These are phyloP conservation scores for Trichoderma arundinaceum DNA, from an alignment of 2,329 filamentous ascomycete species.

Conservation along the genomic window DNA sequence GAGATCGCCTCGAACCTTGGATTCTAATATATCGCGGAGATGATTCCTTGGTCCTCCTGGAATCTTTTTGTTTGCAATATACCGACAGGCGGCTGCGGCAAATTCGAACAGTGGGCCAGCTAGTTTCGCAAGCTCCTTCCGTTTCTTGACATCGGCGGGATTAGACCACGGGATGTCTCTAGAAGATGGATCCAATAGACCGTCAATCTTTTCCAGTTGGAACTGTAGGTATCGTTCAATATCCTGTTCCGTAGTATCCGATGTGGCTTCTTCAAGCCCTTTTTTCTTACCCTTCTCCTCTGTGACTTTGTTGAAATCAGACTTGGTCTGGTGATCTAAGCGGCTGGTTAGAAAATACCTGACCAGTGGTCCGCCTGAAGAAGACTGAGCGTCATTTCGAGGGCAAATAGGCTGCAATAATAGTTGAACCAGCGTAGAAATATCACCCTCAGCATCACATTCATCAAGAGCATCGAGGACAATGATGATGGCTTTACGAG, in stretches of 20 bases:
- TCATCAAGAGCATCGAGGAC: slow-evolving; percentile 46
- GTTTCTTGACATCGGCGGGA: not conserved
- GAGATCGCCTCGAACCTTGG: slow-evolving; percentile 18
- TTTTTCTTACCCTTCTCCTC: not conserved
- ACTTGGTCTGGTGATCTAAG: slow-evolving; percentile 43
- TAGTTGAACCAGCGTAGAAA: slow-evolving; percentile 40
- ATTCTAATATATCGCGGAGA: slow-evolving; percentile 37
- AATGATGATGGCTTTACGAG: slow-evolving; percentile 33
- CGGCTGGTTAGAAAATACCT: slow-evolving; percentile 49
- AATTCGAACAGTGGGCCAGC: slow-evolving; percentile 35
- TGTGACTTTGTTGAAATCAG: slow-evolving; percentile 39
- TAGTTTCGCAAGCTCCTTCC: slow-evolving; percentile 11
- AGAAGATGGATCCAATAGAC: not conserved
- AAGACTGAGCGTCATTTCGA: not conserved
- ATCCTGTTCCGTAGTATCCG: slow-evolving; percentile 36
- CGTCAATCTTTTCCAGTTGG: slow-evolving; percentile 13
- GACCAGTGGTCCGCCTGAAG: slow-evolving; percentile 33
- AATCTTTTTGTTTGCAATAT: slow-evolving; percentile 33
- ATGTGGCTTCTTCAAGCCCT: not conserved
- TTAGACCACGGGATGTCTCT: not conserved
- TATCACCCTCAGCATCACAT: slow-evolving; percentile 40
- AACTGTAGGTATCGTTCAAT: slow-evolving; percentile 35
- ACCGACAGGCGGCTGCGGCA: slow-evolving; percentile 35
- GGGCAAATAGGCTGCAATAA: not conserved
- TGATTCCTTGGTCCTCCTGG: slow-evolving; percentile 32